These are phyloP conservation scores for Apiosordaria backusii DNA, from an alignment of 495 filamentous ascomycete species.

Conservation along the genomic window DNA sequence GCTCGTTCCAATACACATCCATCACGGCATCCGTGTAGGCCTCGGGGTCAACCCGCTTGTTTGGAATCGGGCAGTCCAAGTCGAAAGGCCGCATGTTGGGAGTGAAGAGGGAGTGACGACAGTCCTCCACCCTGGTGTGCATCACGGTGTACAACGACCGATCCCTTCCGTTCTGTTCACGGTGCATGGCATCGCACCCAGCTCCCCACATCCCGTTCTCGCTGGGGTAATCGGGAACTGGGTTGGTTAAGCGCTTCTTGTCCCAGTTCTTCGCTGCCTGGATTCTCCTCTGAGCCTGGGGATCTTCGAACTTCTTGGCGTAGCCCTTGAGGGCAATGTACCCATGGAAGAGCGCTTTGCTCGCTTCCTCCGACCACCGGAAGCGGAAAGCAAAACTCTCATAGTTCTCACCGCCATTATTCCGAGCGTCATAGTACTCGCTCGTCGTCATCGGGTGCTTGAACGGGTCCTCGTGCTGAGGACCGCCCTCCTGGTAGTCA, in stretches of 20 bases:
- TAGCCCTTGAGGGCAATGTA: not conserved
- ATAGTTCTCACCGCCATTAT: not conserved
- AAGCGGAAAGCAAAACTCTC: not conserved
- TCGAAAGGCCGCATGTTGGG: constrained; percentile 2
- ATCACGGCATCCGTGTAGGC: not conserved
- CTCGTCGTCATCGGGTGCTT: not conserved
- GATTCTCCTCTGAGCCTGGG: not conserved
- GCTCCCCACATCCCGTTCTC: not conserved
- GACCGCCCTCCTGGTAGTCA: constrained; percentile 21
- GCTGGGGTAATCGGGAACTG: not conserved
- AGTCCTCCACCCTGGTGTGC: not conserved
- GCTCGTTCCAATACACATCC: not conserved
- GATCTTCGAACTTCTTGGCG: not conserved
- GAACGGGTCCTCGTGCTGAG: constrained; percentile 18
- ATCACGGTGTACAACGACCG: not conserved
- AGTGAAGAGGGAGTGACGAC: not conserved
- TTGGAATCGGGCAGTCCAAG: constrained; percentile 6
- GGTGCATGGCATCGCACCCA: not conserved
- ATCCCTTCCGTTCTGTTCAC: not conserved
- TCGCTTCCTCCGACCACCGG: not conserved
- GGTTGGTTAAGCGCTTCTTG: not conserved
- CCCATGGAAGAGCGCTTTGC: not conserved
- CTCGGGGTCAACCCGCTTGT: not conserved
- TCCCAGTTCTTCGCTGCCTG: not conserved
- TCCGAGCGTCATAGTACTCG: not conserved